Evolutionary conservation across 768 basidiomycete genomes (phyloP), one percentile per base, ranked within the genome.

Genomic region (Pholiota microspora): DNA sequence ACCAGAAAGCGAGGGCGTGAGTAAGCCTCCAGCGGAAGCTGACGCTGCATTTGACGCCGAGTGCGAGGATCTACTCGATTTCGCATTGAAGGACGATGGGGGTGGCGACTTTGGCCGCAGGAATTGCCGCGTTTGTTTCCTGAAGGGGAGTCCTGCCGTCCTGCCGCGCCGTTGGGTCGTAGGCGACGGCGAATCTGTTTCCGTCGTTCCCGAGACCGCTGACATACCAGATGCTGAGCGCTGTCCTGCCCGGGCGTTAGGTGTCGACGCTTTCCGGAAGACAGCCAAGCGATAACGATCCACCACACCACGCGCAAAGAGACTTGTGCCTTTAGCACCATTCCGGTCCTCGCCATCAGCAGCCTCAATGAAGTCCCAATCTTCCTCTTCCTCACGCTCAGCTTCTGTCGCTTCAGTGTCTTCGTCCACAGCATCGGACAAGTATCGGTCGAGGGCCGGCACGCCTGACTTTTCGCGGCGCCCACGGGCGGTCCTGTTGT

Each of bases 281-380:
- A 93, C 91, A 13, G 89, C 85, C 51, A 96, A 75, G 54, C 83
- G 79, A 67, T 95, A 96, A 51, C 88, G 80, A 67, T 96, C 93
- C 49, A 94, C 91, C 45, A 94, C 89, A 4, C 93, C 93, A n/a
- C 92, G 84, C 38, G 93, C 88, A 65, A 94, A 94, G 34, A 94
- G 78, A 64, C 87, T 94, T 16, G 84, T 82, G 6, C 85, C 91
- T 64, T 86, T 85, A 23, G 86, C 74, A 15, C 92, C 91, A 57
- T 94, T 93, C 56, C 85, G 78, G 54, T 92, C 92, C 65, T 92
- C 91, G n/a, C 83, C 85, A 59, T 88, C 87, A 4, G 74, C 89
- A 34, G 81, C 82, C 62, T 93, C 90, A 56, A 96, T 80, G 58
- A 94, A 82, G 79, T 94, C 93, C 93, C 94, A 96, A 53, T 94